Base-by-base conservation (phyloP, 2,329 filamentous ascomycete genomes). In the Zymoseptoria brevis region DNA sequence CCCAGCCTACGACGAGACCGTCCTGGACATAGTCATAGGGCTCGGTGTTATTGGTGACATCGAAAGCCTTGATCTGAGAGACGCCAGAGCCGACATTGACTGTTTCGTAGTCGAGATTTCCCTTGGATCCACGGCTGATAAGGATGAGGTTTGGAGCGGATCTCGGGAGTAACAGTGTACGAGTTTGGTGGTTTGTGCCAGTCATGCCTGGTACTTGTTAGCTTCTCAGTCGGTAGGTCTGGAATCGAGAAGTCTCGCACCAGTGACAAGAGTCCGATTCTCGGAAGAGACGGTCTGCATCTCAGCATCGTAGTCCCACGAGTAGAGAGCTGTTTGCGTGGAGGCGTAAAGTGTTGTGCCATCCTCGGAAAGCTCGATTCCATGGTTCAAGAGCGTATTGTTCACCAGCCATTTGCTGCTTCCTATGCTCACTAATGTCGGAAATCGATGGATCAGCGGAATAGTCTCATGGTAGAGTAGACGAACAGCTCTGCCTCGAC, bases 1-100 rank as follows among this genome's bases (percentile, higher is more conserved):
- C 88, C 86, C 86, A 90, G 16, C 86, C 82, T 63, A 72, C 74
- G 64, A 78, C 69, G 7, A 77, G 59, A 4, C 80, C 80, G 29
- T 80, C 77, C 53, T 78, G 84, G 63, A 81, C 73, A 67, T 76
- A 81, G 57, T 77, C 73, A 59, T 80, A 80, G 1, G 73, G 69
- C 8, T 69, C 66, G n/a, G 66, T 65, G 11, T 70, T 66, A 55
- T 78, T 75, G 55, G 68, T 76, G 26, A 84, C 70, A 59, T 83
- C 78, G 71, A 83, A 85, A 26, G 82, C 81, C 61, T 85, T 86
- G 68, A 91, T 81, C 62, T 88, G 86, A n/a, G 83, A 83, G 61
- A 83, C 80, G 1, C 87, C 87, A 0, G 79, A 81, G 3, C 70
- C 70, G 22, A 80, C 68, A 56, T 82, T 72, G 11, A 74, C 73